Base-by-base conservation (phyloP, 495 filamentous ascomycete species). In the Penicillium steckii region DNA sequence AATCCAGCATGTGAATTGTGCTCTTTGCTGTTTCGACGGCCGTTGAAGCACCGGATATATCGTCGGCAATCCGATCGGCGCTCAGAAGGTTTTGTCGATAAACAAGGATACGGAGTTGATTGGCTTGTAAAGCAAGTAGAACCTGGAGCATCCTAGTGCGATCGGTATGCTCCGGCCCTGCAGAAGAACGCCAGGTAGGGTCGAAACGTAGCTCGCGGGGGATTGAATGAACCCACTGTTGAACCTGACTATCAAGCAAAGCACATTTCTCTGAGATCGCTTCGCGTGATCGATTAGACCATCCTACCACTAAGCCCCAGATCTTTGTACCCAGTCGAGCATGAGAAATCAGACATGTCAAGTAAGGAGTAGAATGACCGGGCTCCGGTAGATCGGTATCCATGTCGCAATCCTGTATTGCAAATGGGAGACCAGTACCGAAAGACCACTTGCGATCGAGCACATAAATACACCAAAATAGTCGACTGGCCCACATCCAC, bases 381-480 rank as follows among this genome's bases (percentile, higher is more conserved):
- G 89, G 90, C 56, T 83, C 84, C 1, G 87, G 87, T 10, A 93
- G 66, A 42, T 78, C 79, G 5, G 86, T 84, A 55, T 93, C 90
- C 61, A 95, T 88, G 65, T 93, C 89, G 4, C 84, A 77, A 61
- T 95, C 90, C 52, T 90, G 86, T 30, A 90, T 77, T 12, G 84
- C 82, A 69, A 89, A 93, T 0, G 88, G 88, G 63, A 93, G 69
- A 3, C 90, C 89, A 0, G 86, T 90, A 15, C 85, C 85, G 53
- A 95, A 92, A 42, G 84, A 87, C 85, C 86, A 93, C 27, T 90
- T 77, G 6, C 87, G 74, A 62, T 95, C 90, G 22, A 95, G 76
- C 1, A 90, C 84, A 53, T 91, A 92, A 22, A 88, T 80, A n/a
- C 85, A 82, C 90, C 90, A 95, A 64, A 92, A 95, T 0, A 87